Evolutionary conservation across 2,329 filamentous ascomycete species (phyloP).

Genomic region (Calonectria ilicicola): DNA sequence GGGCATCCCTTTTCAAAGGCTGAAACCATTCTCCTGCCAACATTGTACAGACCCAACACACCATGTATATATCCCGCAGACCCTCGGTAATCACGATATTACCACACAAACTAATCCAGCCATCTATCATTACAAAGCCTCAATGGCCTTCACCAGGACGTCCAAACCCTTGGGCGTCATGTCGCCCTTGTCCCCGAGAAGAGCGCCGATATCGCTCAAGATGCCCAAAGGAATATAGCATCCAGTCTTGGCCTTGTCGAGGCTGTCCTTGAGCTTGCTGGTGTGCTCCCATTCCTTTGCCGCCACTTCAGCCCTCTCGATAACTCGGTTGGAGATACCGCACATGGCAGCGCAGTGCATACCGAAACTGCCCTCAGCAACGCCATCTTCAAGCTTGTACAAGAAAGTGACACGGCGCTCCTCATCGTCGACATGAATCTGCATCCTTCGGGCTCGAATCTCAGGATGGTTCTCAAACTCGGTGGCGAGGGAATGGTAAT

Average conservation of each 20-base stretch:
- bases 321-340: constrained; percentile 85
- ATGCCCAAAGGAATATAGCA: constrained; percentile 88
- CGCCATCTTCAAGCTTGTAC: constrained; percentile 92
- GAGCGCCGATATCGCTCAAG: constrained; percentile 86
- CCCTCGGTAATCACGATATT: background rate
- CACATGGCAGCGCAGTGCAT: constrained; percentile 99
- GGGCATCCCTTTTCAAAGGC: constrained; percentile 17
- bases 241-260: constrained; percentile 83
- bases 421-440: constrained; percentile 90
- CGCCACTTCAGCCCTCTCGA: constrained; percentile 88
- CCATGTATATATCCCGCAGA: constrained; percentile 12
- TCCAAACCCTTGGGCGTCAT: constrained; percentile 65
- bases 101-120: constrained; percentile 5
- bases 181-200: constrained; percentile 71
- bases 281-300: constrained; percentile 97
- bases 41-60: constrained; percentile 31
- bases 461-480: constrained; percentile 94
- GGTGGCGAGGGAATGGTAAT: constrained; percentile 93
- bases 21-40: constrained; percentile 10
- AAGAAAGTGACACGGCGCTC: constrained; percentile 93
- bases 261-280: constrained; percentile 85
- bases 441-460: constrained; percentile 88
- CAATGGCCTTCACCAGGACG: constrained; percentile 71
- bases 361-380: constrained; percentile 96
- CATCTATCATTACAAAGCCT: constrained; percentile 57